A percentile compares a stretch with the other conserved stretches of the same genome.
Evolutionary conservation across 345 rosid species (phyloP).

Genomic region (Gossypium sturtianum): DNA sequence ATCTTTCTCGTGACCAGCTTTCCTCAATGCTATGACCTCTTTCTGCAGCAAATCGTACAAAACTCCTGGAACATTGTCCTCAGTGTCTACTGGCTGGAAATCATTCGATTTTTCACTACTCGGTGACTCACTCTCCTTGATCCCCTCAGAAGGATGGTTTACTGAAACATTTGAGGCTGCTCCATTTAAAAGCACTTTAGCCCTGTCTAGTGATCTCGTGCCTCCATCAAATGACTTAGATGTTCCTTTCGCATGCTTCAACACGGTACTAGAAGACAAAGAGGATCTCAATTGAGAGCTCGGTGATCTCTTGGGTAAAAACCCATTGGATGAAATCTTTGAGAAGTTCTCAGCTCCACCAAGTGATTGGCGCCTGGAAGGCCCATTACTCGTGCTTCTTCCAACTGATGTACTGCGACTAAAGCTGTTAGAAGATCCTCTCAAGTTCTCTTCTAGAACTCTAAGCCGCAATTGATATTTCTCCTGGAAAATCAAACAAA

Average conservation of each 20-base stretch:
- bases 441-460: slow-evolving; percentile 87
- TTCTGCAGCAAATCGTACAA: slow-evolving; percentile 87
- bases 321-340: slow-evolving; percentile 68
- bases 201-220: slow-evolving; percentile 65
- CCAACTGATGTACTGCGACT: slow-evolving; percentile 48
- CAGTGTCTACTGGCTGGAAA: slow-evolving; percentile 40
- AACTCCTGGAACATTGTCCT: slow-evolving; percentile 70
- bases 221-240: slow-evolving; percentile 99
- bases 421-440: slow-evolving; percentile 56
- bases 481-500: slow-evolving; percentile 44
- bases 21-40: slow-evolving; percentile 79
- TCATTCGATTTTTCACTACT: slow-evolving; percentile 47
- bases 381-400: slow-evolving; percentile 76
- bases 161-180: slow-evolving; percentile 43
- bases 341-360: slow-evolving; percentile 79
- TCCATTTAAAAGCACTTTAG: slow-evolving; percentile 66
- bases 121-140: slow-evolving; percentile 43
- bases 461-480: slow-evolving; percentile 81
- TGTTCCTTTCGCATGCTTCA: slow-evolving; percentile 95
- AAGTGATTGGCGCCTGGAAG: slow-evolving; percentile 86
- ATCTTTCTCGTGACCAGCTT: slow-evolving; percentile 88
- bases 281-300: slow-evolving; percentile 60
- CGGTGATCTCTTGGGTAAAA: slow-evolving; percentile 61
- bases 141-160: slow-evolving; percentile 65
- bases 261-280: slow-evolving; percentile 54